phyloP scores from a whole-genome alignment of 306 rosid genomes.

The Rosa rugosa region DNA sequence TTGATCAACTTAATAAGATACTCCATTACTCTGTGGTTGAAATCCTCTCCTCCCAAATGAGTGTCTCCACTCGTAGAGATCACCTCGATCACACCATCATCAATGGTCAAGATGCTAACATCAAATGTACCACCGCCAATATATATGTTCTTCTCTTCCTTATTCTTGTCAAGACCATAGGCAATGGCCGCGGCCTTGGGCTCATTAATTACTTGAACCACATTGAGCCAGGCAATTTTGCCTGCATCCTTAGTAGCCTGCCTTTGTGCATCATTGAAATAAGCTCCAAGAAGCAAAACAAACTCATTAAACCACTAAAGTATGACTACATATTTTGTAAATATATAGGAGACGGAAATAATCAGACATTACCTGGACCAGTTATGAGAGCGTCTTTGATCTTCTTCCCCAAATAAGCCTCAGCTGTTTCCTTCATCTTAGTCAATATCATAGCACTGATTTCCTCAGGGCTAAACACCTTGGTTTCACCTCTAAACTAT shows the following conservation, averaged over 20 bases:
- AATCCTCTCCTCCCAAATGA: constrained; percentile 64
- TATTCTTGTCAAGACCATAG: constrained; percentile 46
- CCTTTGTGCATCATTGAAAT: constrained; percentile 55
- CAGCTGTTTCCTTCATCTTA: constrained; percentile 59
- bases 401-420: constrained; percentile 48
- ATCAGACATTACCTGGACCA: constrained; percentile 41
- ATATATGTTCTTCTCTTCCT: constrained; percentile 43
- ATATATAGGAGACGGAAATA: not conserved
- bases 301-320: not conserved
- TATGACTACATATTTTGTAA: too few species aligned
- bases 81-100: constrained; percentile 56
- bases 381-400: constrained; percentile 48
- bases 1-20: constrained; percentile 50
- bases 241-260: constrained; percentile 56
- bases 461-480: constrained; percentile 57
- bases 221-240: constrained; percentile 49
- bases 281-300: constrained; percentile 31
- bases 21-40: constrained; percentile 57
- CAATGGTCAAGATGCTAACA: constrained; percentile 58
- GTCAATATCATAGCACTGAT: constrained; percentile 49
- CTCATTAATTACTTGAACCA: constrained; percentile 47
- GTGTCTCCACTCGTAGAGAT: constrained; percentile 54
- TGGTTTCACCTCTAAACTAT: constrained; percentile 52
- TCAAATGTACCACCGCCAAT: constrained; percentile 71
- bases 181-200: constrained; percentile 51